Conservation (phyloP, 306 rosid genomes). For the Notholithocarpus densiflorus region DNA sequence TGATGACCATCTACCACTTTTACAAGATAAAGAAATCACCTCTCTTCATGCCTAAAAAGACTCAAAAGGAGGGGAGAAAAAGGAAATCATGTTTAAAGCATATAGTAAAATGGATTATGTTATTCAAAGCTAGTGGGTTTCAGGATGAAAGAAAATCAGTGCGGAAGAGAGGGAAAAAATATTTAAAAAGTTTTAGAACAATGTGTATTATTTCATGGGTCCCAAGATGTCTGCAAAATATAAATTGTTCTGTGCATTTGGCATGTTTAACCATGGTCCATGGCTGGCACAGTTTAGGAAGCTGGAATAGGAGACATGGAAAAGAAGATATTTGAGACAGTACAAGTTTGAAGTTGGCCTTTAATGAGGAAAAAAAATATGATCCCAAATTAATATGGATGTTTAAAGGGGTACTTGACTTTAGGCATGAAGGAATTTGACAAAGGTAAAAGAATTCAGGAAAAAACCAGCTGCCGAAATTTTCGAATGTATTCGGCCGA, state of each 20-base stretch:
- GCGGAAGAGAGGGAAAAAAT: constrained; percentile 16
- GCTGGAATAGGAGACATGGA: background rate
- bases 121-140: constrained; percentile 19
- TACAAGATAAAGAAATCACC: background rate
- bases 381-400: too few species aligned
- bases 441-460: too few species aligned
- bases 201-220: constrained; percentile 16
- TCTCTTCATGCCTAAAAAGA: constrained; percentile 45
- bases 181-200: background rate
- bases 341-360: background rate
- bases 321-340: background rate
- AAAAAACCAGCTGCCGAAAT: background rate
- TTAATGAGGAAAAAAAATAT: background rate
- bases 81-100: constrained; percentile 15
- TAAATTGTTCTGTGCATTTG: background rate
- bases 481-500: background rate
- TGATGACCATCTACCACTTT: constrained; percentile 23
- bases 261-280: background rate
- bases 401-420: too few species aligned
- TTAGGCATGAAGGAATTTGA: too few species aligned
- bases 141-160: constrained; percentile 32
- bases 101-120: constrained; percentile 22
- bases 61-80: constrained; percentile 28
- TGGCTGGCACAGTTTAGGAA: too few species aligned
- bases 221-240: constrained; percentile 8